phyloP scores from a whole-genome alignment of 331 rosid species.

The Phaseolus coccineus region DNA sequence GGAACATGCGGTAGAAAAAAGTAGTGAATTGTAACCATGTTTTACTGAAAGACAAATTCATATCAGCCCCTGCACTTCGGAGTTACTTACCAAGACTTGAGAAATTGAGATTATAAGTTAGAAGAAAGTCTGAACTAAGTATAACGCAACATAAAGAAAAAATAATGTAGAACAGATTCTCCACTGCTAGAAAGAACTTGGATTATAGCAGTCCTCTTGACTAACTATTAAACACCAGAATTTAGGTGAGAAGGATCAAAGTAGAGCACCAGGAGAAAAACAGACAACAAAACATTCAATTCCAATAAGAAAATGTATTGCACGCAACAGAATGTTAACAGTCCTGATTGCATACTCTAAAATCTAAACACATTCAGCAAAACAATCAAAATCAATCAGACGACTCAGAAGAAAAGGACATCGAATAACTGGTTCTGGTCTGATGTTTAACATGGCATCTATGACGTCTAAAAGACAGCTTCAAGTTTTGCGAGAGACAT shows the following conservation, averaged over 20 bases:
- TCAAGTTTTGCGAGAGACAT: slow-evolving; percentile 6
- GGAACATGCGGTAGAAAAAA: not conserved
- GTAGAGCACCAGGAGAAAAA: not conserved
- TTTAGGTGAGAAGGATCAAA: not conserved
- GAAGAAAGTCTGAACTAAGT: not conserved
- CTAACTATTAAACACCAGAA: not conserved
- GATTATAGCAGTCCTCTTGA: not conserved
- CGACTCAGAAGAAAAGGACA: not conserved
- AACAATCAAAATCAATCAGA: not conserved
- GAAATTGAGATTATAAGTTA: not conserved
- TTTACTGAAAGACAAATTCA: not conserved
- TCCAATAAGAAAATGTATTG: not conserved
- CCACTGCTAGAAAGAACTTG: not conserved
- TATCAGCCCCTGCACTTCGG: not conserved
- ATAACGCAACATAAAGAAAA: not conserved
- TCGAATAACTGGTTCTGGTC: not conserved
- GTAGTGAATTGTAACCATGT: not conserved
- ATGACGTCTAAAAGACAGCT: not conserved
- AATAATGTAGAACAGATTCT: not conserved
- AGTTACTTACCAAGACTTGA: slow-evolving; percentile 12
- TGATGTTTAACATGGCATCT: slow-evolving; percentile 10
- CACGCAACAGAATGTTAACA: not conserved
- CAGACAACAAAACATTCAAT: slow-evolving; percentile 20
- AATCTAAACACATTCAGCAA: not conserved
- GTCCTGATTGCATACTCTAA: slow-evolving; percentile 1